phyloP scores from a whole-genome alignment of 176 grass and related monocot genomes.

The Tillandsia leiboldiana region DNA sequence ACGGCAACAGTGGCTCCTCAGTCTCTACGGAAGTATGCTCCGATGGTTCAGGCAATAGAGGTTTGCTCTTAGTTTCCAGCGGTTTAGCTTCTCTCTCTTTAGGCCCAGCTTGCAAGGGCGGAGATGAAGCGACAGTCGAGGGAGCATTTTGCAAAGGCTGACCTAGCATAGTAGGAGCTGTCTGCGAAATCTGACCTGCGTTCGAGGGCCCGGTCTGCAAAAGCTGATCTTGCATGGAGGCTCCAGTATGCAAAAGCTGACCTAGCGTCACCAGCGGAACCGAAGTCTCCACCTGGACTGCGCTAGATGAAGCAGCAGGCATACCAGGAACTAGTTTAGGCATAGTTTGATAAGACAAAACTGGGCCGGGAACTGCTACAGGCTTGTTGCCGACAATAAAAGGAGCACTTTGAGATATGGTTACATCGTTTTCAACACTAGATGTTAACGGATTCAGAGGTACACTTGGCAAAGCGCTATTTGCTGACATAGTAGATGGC shows the following conservation, averaged over 20 bases:
- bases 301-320: slow-evolving; percentile 17
- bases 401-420: slow-evolving; percentile 23
- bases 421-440: slow-evolving; percentile 18
- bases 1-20: slow-evolving; percentile 72
- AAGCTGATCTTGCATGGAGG: slow-evolving; percentile 41
- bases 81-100: slow-evolving; percentile 31
- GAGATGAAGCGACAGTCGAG: slow-evolving; percentile 16
- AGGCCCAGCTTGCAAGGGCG: slow-evolving; percentile 20
- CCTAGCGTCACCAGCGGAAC: slow-evolving; percentile 42
- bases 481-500: slow-evolving; percentile 13
- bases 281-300: slow-evolving; percentile 23
- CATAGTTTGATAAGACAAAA: slow-evolving; percentile 27
- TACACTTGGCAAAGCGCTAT: neutral
- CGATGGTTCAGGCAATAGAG: slow-evolving; percentile 35
- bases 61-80: slow-evolving; percentile 42
- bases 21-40: slow-evolving; percentile 20
- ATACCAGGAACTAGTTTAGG: slow-evolving; percentile 26
- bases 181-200: slow-evolving; percentile 49
- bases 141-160: slow-evolving; percentile 43
- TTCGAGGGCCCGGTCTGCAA: slow-evolving; percentile 23
- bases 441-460: slow-evolving; percentile 23
- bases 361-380: slow-evolving; percentile 18
- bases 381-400: slow-evolving; percentile 39
- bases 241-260: slow-evolving; percentile 39
- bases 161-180: slow-evolving; percentile 22